A percentile compares a stretch with the other conserved stretches of the same genome.
These are phyloP conservation scores for Straminergon stramineum DNA, from an alignment of 225 moss, liverwort and hornwort genomes.

Conservation along the genomic window DNA sequence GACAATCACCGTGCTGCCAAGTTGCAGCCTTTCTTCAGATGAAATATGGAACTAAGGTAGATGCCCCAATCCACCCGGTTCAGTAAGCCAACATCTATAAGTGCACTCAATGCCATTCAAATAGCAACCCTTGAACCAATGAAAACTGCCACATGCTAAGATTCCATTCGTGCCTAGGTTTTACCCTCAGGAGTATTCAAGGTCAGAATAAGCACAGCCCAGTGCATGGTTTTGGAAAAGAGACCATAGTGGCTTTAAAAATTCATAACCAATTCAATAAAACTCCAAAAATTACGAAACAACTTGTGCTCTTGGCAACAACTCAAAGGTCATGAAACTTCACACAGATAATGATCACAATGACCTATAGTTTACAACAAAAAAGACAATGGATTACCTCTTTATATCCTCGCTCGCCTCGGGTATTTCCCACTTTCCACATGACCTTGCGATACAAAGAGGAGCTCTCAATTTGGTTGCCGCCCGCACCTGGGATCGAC, in stretches of 20 bases:
- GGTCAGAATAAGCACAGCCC: background rate
- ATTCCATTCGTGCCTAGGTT: background rate
- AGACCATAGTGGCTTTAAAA: background rate
- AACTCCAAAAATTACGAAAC: background rate
- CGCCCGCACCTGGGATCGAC: conserved; percentile 40
- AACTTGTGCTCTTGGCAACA: background rate
- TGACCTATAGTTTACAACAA: background rate
- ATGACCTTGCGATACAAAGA: conserved; percentile 55
- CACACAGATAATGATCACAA: background rate
- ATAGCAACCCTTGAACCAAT: background rate
- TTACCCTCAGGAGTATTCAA: background rate
- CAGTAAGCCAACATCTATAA: background rate
- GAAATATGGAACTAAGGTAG: background rate
- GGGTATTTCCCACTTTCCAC: conserved; percentile 62
- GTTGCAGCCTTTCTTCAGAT: background rate
- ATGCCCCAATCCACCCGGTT: background rate
- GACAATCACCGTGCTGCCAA: background rate
- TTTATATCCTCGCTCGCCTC: conserved; percentile 32
- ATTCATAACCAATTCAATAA: background rate
- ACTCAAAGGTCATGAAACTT: background rate
- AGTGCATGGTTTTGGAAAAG: background rate
- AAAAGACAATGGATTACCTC: conserved; percentile 17
- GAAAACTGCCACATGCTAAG: background rate
- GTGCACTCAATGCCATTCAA: background rate
- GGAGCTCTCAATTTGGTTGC: conserved; percentile 11